A percentile compares a stretch with the other conserved stretches of the same genome.
phyloP scores from a whole-genome alignment of 306 rosid genomes.

The Cucurbita moschata region DNA sequence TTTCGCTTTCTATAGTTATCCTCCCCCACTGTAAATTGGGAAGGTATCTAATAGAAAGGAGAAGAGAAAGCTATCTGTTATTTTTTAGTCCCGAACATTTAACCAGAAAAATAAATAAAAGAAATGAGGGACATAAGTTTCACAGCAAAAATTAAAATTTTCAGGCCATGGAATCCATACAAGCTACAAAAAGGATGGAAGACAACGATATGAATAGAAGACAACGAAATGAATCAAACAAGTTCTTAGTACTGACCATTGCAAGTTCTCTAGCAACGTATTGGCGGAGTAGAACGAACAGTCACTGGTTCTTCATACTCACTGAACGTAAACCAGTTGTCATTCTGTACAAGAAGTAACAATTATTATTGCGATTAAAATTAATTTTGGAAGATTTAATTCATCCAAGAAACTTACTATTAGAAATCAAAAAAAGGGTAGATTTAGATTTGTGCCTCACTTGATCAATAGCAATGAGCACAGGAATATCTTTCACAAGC shows the following conservation, averaged over 20 bases:
- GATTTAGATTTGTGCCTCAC: constrained; percentile 27
- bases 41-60: too few species aligned
- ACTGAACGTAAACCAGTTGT: constrained; percentile 95
- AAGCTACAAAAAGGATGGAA: background rate
- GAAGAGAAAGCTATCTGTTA: background rate
- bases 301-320: constrained; percentile 76
- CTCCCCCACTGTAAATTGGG: too few species aligned
- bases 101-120: background rate
- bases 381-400: background rate
- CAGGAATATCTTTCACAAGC: constrained; percentile 78
- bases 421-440: background rate
- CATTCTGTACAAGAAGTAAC: constrained; percentile 46
- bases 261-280: constrained; percentile 81
- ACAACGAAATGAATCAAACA: background rate
- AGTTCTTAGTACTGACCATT: constrained; percentile 35
- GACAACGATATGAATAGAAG: too few species aligned
- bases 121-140: background rate
- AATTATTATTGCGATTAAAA: background rate
- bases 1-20: too few species aligned
- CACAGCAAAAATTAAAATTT: background rate
- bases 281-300: constrained; percentile 62
- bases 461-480: constrained; percentile 90
- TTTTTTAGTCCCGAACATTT: background rate
- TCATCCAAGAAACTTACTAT: background rate
- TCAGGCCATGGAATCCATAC: background rate